Evolutionary conservation across 208 protist genomes (phyloP), one percentile per base, ranked within the genome.

Genomic region (Trypanosoma theileri): DNA sequence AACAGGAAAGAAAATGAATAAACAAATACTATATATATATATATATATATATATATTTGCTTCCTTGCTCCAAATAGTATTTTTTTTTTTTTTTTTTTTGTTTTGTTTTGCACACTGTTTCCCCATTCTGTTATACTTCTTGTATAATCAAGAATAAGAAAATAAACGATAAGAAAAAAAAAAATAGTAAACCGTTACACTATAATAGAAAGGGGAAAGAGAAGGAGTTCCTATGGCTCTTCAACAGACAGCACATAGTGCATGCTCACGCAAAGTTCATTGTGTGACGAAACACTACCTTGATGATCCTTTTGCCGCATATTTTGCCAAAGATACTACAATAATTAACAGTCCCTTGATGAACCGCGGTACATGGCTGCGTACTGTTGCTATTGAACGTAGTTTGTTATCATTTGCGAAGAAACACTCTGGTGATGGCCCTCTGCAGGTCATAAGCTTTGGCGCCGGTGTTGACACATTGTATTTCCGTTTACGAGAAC

Each of bases 331-430:
- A 56, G 91, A 96, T 68, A 73, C 74, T 42, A 96, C 91, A 4
- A 86, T 94, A 22, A 76, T 96, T 35, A 96, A 96, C 75, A 96
- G 91, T 60, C 91, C 91, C 7, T 66, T 96, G 17, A 96, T 96
- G 91, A 96, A 96, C 51, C 84, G 91, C 56, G 91, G 91, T 7
- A 94, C 86, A 46, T 96, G 91, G 91, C 80, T 96, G 53, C 84
- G 91, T 24, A 91, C 89, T 0, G 87, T 69, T 14, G 91, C 89
- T 10, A 88, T 96, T 66, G 88, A 96, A 67, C 82, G 82, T 54
- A 86, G 75, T 58, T 73, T 96, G 17, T 64, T 73, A 13, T 73
- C 71, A 4, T 96, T 96, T 67, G 78, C 81, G 0, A 52, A 72
- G 57, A 51, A 31, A 28, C 56, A 62, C 7, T 59, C 53, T 53